Conservation (phyloP, 2,329 filamentous ascomycete species). For the Pseudogymnoascus sp. region DNA sequence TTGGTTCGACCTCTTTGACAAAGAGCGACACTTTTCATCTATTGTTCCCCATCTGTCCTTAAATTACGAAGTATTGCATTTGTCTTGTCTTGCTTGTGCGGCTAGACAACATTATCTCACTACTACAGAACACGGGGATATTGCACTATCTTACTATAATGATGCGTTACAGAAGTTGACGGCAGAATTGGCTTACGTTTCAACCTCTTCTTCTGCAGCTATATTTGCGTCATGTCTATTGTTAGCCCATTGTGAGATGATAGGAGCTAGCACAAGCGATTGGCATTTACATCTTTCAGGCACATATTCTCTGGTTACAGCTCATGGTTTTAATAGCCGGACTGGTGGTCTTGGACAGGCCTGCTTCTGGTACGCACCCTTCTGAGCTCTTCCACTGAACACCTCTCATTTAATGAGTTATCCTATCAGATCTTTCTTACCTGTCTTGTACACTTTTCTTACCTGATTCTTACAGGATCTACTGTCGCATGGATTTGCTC, state of each 20-base stretch:
- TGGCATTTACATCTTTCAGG: conserved; percentile 50
- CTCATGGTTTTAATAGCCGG: conserved; percentile 43
- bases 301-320: conserved; percentile 44
- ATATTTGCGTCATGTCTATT: conserved; percentile 41
- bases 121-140: neutral
- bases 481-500: conserved; percentile 11
- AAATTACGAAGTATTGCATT: conserved; percentile 37
- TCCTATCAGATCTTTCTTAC: too few species aligned
- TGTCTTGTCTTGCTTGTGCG: conserved; percentile 46
- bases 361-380: conserved; percentile 43
- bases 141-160: neutral
- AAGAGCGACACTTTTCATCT: conserved; percentile 43
- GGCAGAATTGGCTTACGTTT: conserved; percentile 36
- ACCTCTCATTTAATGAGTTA: too few species aligned
- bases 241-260: conserved; percentile 41
- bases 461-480: neutral
- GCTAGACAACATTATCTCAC: conserved; percentile 36
- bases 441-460: too few species aligned
- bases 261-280: conserved; percentile 40
- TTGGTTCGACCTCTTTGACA: conserved; percentile 49
- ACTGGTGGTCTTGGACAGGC: conserved; percentile 41
- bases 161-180: conserved; percentile 43
- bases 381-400: too few species aligned
- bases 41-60: conserved; percentile 43
- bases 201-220: conserved; percentile 27